Conservation (phyloP, 2,329 filamentous ascomycete genomes). For the Pseudogymnoascus sp. region DNA sequence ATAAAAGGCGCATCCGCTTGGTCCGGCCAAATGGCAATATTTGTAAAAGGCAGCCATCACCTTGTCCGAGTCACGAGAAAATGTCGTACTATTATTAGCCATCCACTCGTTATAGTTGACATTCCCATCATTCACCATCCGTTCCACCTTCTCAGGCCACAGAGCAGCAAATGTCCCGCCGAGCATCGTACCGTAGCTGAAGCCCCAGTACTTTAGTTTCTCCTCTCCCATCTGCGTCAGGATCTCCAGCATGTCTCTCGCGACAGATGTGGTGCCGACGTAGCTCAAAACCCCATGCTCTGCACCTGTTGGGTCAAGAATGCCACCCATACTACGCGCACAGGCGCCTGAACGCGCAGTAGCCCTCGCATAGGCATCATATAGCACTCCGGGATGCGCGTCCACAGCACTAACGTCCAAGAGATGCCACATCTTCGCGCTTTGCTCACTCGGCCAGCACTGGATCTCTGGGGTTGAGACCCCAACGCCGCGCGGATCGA, state of each 20-base stretch:
- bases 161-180: constrained; percentile 39
- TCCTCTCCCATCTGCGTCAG: constrained; percentile 24
- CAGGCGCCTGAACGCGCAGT: constrained; percentile 38
- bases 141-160: constrained; percentile 35
- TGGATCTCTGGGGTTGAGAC: constrained; percentile 43
- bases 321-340: constrained; percentile 20
- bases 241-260: constrained; percentile 32
- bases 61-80: constrained; percentile 28
- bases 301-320: constrained; percentile 19
- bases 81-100: constrained; percentile 34
- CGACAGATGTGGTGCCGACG: constrained; percentile 28
- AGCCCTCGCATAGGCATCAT: constrained; percentile 39
- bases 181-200: constrained; percentile 42
- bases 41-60: constrained; percentile 24
- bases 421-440: constrained; percentile 37
- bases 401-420: constrained; percentile 40
- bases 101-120: constrained; percentile 25
- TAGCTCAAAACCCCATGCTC: constrained; percentile 26
- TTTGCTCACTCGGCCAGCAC: constrained; percentile 41
- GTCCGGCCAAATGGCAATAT: constrained; percentile 29
- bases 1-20: constrained; percentile 22
- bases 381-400: constrained; percentile 39
- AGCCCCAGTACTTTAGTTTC: constrained; percentile 42
- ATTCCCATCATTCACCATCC: constrained; percentile 31
- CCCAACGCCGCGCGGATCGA: constrained; percentile 44